A percentile compares a stretch with the other conserved stretches of the same genome.
Conservation (phyloP, 2,329 filamentous ascomycete genomes). For the Coleophoma crateriformis region DNA sequence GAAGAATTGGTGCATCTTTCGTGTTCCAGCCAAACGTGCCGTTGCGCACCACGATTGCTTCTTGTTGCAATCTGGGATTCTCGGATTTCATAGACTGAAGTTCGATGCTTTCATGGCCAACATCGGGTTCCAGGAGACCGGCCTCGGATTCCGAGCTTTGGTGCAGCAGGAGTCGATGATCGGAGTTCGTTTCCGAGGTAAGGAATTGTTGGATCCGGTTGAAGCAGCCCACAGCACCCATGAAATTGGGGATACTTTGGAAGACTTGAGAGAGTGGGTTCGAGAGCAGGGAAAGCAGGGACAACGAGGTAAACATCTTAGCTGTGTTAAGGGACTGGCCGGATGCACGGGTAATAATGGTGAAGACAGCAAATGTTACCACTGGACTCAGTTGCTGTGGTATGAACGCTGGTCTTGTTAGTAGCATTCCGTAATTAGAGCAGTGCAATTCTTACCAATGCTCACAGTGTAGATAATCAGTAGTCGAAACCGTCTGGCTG, state of each 20-base stretch:
- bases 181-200: constrained; percentile 2
- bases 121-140: background rate
- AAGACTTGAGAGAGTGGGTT: constrained; percentile 13
- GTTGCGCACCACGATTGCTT: background rate
- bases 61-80: background rate
- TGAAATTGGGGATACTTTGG: constrained; percentile 12
- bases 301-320: constrained; percentile 18
- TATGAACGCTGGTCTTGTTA: background rate
- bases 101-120: background rate
- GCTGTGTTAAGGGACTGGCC: background rate
- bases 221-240: constrained; percentile 14
- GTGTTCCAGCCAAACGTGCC: background rate
- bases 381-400: background rate
- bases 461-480: background rate
- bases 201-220: constrained; percentile 20
- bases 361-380: background rate
- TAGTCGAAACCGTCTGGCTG: constrained; percentile 32
- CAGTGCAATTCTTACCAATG: background rate
- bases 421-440: background rate
- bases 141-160: background rate
- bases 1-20: background rate
- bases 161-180: background rate
- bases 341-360: background rate
- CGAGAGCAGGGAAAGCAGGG: constrained; percentile 17
- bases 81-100: background rate